Base-by-base conservation (phyloP, 331 rosid species). In the Malus hybrid region DNA sequence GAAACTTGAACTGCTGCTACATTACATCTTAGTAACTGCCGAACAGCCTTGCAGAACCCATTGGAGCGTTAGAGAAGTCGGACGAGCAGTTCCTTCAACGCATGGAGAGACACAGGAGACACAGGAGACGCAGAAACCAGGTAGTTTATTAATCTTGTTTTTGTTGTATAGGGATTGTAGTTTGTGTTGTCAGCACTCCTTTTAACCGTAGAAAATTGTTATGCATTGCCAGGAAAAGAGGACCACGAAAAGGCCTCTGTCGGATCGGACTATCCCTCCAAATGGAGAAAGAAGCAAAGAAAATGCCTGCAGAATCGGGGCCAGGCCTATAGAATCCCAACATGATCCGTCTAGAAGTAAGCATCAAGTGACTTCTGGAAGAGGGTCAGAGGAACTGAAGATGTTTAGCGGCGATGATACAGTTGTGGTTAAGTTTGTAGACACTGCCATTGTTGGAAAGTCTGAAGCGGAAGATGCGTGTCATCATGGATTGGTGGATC, bases 401-500 rank as follows among this genome's bases (percentile, higher is more conserved):
- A 83, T 76, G 77, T 36, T 87, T 75, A 71, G 76, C 39, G 81
- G 89, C 31, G 98, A 91, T 22, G 90, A 88, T 55, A 86, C 93
- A 20, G 87, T 86, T 42, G 87, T 87, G 44, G 89, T 32, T 71
- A 93, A 86, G 80, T 93, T 91, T 90, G 94, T 83, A 74, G 94
- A 78, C 81, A 85, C 88, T 67, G 90, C 96, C 76, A 83, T 93
- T 77, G 91, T 80, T 50, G 94, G 96, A 33, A 90, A 85, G 76
- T 87, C 95, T 67, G 95, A 78, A 81, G 89, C 90, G 64, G 98
- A 94, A 86, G 86, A 91, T 85, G 96, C 93, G 50, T 85, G 97
- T 73, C 98, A 94, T 75, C 93, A 88, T 74, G 97, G 97, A 60
- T 76, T 91, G 78, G 92, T 92, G 48, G 99, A 94, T 80, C 99